Conservation (phyloP, 768 basidiomycete species). For the Trichaptum fuscoviolaceum region DNA sequence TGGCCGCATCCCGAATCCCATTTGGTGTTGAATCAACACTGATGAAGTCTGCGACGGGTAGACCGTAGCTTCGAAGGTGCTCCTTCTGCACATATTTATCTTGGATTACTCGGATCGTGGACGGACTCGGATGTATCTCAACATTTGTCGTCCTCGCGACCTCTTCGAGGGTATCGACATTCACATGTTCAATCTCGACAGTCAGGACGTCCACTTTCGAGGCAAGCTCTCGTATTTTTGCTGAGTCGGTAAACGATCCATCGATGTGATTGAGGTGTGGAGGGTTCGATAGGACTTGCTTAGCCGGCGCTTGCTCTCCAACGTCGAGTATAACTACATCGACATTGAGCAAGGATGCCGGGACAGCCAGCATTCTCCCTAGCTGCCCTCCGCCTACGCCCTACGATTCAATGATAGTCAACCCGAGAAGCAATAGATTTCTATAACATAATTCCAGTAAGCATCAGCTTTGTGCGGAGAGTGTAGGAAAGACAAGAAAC, state of each 20-base stretch:
- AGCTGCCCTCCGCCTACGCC: slow-evolving; percentile 90
- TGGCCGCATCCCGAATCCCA: slow-evolving; percentile 47
- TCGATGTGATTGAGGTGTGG: slow-evolving; percentile 63
- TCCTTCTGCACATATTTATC: slow-evolving; percentile 63
- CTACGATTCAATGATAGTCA: background rate
- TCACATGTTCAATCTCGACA: slow-evolving; percentile 96
- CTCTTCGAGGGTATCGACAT: slow-evolving; percentile 66
- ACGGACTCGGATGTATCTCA: slow-evolving; percentile 65
- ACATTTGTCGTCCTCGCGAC: slow-evolving; percentile 36
- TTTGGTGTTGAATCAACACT: slow-evolving; percentile 49
- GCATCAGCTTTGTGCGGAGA: background rate
- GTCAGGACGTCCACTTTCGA: slow-evolving; percentile 81
- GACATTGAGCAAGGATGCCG: slow-evolving; percentile 84
- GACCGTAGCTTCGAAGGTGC: slow-evolving; percentile 43
- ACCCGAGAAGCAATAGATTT: slow-evolving; percentile 4
- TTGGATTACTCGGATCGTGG: slow-evolving; percentile 83
- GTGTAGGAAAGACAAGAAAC: slow-evolving; percentile 11
- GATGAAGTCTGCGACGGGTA: slow-evolving; percentile 56
- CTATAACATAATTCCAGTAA: background rate
- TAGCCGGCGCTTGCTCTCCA: slow-evolving; percentile 78
- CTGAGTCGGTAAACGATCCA: slow-evolving; percentile 80
- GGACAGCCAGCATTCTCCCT: slow-evolving; percentile 91
- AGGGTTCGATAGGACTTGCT: slow-evolving; percentile 69
- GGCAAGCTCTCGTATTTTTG: slow-evolving; percentile 76
- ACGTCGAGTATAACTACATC: slow-evolving; percentile 81